Conservation (phyloP, 169 alveolate genomes). For the Gregarina niphandrodes region DNA sequence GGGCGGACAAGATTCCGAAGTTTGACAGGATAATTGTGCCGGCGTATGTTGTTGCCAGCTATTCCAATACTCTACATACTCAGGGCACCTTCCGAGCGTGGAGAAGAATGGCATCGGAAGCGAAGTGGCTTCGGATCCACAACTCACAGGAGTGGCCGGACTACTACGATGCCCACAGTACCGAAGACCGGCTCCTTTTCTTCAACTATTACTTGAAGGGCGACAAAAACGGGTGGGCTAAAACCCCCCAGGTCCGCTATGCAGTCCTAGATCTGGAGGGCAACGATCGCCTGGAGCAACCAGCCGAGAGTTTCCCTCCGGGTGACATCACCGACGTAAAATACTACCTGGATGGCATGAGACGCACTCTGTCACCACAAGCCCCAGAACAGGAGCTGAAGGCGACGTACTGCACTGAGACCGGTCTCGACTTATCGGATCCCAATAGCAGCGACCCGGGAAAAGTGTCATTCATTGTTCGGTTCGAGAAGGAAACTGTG, state of each 20-base stretch:
- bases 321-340: no score
- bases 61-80: neutral
- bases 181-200: neutral
- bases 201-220: neutral
- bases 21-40: neutral
- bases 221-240: neutral
- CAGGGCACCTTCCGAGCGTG: neutral
- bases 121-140: neutral
- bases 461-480: no score
- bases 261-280: neutral
- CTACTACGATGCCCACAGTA: neutral
- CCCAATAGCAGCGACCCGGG: no score
- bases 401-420: no score
- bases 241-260: neutral
- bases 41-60: neutral
- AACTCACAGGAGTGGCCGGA: neutral
- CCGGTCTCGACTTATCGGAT: no score
- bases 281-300: no score
- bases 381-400: no score
- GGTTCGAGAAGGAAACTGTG: no score
- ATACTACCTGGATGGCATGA: no score
- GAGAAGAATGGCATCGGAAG: neutral
- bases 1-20: neutral
- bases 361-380: no score
- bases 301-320: no score